Percentiles rank a stretch among this genome's conserved stretches.
Conservation (phyloP, 106 monocot genomes). For the Platanthera zijinensis region DNA sequence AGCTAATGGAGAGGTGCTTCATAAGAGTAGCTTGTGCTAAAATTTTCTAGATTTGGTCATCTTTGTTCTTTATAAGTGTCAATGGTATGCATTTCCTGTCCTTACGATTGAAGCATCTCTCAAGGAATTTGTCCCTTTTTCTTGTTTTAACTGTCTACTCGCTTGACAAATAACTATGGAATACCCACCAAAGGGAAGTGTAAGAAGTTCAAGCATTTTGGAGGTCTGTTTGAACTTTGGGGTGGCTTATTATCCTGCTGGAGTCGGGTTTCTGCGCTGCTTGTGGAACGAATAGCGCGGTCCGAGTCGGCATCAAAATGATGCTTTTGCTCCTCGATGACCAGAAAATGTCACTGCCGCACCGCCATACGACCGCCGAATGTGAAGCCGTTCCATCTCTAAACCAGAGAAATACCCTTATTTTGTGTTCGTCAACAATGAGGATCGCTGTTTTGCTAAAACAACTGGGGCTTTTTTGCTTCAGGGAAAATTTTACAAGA, state of each 20-base stretch:
- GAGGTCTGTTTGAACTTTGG: not conserved
- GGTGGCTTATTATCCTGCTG: no score
- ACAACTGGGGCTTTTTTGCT: not conserved
- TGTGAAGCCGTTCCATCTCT: no score
- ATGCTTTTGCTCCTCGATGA: no score
- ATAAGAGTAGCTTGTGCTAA: not conserved
- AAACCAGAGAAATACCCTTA: not conserved
- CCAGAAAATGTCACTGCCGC: no score
- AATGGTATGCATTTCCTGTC: not conserved
- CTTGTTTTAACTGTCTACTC: not conserved
- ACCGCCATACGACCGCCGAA: no score
- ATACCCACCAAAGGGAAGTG: not conserved
- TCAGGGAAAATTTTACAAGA: slow-evolving; percentile 56
- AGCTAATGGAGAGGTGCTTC: not conserved
- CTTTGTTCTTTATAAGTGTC: not conserved
- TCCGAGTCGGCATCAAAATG: no score
- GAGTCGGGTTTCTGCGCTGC: no score
- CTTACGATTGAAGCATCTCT: not conserved
- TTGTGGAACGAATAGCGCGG: no score
- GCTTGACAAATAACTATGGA: not conserved
- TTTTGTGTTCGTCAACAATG: not conserved
- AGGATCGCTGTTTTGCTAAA: not conserved
- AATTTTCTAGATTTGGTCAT: not conserved
- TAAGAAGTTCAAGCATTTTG: not conserved
- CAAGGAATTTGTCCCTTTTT: no score